These are phyloP conservation scores for Lanzia echinophila DNA, from an alignment of 2,329 filamentous ascomycete species.

Conservation along the genomic window DNA sequence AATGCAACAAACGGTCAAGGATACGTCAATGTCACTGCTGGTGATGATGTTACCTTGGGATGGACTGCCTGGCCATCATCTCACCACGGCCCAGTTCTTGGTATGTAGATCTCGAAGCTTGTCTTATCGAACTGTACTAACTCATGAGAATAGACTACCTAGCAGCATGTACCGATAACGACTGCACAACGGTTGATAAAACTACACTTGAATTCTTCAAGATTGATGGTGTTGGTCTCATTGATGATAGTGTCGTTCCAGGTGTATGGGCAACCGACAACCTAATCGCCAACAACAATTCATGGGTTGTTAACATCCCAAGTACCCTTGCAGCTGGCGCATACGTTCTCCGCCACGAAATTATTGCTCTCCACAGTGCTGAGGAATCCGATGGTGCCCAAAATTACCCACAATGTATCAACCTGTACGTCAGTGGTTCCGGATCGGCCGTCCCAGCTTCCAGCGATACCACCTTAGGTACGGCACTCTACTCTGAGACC, in stretches of 20 bases:
- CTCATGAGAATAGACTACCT: constrained; percentile 22
- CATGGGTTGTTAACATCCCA: constrained; percentile 43
- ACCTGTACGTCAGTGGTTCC: constrained; percentile 40
- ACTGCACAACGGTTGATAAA: constrained; percentile 36
- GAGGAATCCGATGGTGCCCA: constrained; percentile 37
- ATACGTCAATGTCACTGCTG: constrained; percentile 39
- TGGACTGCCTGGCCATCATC: constrained; percentile 45
- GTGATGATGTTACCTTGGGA: constrained; percentile 39
- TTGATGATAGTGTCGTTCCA: constrained; percentile 28
- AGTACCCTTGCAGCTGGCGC: constrained; percentile 35
- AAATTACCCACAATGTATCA: constrained; percentile 46
- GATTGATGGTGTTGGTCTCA: constrained; percentile 35
- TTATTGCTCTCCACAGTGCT: constrained; percentile 27
- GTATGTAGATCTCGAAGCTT: not conserved
- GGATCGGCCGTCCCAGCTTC: constrained; percentile 32
- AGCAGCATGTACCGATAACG: constrained; percentile 31
- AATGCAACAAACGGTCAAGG: constrained; percentile 36
- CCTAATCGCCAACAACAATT: constrained; percentile 47
- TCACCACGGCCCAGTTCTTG: constrained; percentile 35
- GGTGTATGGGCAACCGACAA: constrained; percentile 40
- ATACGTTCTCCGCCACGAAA: constrained; percentile 44
- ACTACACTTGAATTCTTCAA: constrained; percentile 37
- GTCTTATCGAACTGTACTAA: not conserved
- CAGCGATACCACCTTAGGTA: constrained; percentile 33
- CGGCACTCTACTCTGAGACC: constrained; percentile 35